A percentile compares a stretch with the other conserved stretches of the same genome.
phyloP scores from a whole-genome alignment of 306 rosid species.

The Pachyrhizus erosus region DNA sequence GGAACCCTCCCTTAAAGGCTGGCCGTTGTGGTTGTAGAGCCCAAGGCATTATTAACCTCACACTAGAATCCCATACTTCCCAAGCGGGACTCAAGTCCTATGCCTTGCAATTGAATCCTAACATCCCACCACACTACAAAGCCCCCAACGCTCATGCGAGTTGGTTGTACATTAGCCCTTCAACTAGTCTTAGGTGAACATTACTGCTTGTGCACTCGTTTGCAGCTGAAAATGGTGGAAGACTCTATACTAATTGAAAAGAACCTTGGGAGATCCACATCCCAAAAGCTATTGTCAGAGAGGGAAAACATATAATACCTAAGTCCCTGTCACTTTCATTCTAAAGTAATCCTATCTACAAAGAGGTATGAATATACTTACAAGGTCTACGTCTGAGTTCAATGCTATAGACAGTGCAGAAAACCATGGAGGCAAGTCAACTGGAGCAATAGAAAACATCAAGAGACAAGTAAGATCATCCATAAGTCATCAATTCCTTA shows the following conservation, averaged over 20 bases:
- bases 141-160: not conserved
- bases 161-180: not conserved
- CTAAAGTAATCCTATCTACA: constrained; percentile 14
- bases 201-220: not conserved
- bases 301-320: not conserved
- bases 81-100: not conserved
- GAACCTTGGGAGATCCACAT: not conserved
- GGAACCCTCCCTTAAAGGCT: not conserved
- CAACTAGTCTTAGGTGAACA: not conserved
- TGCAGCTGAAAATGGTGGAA: not conserved
- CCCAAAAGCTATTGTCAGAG: not conserved
- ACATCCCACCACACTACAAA: not conserved
- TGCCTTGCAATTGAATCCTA: not conserved
- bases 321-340: not conserved
- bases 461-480: constrained; percentile 50
- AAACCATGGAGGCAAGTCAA: constrained; percentile 88
- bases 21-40: not conserved
- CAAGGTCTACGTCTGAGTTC: constrained; percentile 73
- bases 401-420: constrained; percentile 68
- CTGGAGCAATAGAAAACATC: constrained; percentile 59
- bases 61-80: not conserved
- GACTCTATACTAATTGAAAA: not conserved
- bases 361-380: constrained; percentile 52
- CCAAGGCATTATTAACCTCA: not conserved
- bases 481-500: not conserved